Percentiles rank a stretch among this genome's conserved stretches.
Conservation (phyloP, 345 rosid species). For the Eucalyptus marginata region DNA sequence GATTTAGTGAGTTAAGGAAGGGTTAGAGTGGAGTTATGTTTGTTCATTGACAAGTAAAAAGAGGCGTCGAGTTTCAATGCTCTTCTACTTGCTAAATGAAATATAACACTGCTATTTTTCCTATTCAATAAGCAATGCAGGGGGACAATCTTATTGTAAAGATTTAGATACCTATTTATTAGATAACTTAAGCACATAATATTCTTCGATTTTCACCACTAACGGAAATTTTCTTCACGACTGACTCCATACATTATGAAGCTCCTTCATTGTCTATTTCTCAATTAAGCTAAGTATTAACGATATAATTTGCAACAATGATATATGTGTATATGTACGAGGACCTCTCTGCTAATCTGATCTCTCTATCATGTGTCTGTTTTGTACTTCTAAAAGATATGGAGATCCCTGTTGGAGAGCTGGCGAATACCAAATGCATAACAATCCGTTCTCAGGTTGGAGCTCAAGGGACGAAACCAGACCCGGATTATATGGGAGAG, state of each 20-base stretch:
- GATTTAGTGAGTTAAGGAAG: not conserved
- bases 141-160: not conserved
- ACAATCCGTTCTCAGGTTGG: not conserved
- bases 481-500: not conserved
- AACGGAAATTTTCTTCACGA: not conserved
- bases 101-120: not conserved
- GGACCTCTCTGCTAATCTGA: not conserved
- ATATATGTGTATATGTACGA: not conserved
- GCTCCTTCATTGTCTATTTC: not conserved
- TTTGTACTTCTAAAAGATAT: slow-evolving; percentile 14
- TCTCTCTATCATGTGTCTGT: not conserved
- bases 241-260: not conserved
- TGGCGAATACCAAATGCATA: slow-evolving; percentile 13
- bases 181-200: not conserved
- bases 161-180: not conserved
- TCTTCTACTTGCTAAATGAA: not conserved
- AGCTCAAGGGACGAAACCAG: not conserved
- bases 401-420: slow-evolving; percentile 49
- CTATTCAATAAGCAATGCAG: not conserved
- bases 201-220: not conserved
- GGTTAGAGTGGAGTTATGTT: not conserved
- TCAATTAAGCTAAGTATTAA: not conserved
- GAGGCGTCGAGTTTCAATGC: not conserved
- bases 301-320: not conserved
- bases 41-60: not conserved